Evolutionary conservation across 805 yeast genomes (phyloP).

Genomic region (Candida corydali): DNA sequence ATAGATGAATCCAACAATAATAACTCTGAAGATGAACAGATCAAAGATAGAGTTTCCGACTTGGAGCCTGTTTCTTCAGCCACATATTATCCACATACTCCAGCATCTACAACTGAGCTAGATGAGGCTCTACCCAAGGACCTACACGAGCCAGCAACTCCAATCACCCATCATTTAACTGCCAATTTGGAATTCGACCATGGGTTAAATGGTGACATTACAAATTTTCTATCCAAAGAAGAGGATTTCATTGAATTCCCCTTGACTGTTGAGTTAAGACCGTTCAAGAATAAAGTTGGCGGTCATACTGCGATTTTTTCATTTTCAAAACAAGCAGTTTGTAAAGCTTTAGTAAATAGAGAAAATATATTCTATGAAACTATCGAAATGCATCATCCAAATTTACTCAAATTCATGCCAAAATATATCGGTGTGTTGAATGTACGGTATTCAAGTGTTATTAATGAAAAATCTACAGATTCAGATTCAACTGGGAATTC

Average conservation of each 20-base stretch:
- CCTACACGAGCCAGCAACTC: constrained; percentile 6
- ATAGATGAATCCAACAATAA: constrained; percentile 9
- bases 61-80: constrained; percentile 67
- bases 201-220: constrained; percentile 23
- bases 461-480: constrained; percentile 18
- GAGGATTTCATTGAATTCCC: constrained; percentile 38
- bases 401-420: constrained; percentile 83
- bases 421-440: constrained; percentile 90
- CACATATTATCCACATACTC: constrained; percentile 65
- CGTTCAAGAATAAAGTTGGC: constrained; percentile 92
- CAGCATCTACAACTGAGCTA: constrained; percentile 15
- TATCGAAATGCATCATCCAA: constrained; percentile 74
- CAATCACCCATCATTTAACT: constrained; percentile 36
- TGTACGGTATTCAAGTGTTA: constrained; percentile 68
- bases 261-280: constrained; percentile 82
- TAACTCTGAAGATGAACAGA: constrained; percentile 17
- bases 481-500: constrained; percentile 1
- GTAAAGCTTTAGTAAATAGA: constrained; percentile 85
- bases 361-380: constrained; percentile 92
- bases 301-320: constrained; percentile 97
- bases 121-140: constrained; percentile 1
- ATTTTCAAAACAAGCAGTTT: constrained; percentile 86
- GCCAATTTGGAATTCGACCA: constrained; percentile 49
- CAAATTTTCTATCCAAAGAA: constrained; percentile 15
- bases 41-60: neutral